Conservation (phyloP, 768 basidiomycete genomes). For the Chalciporus pseudorubinellus region DNA sequence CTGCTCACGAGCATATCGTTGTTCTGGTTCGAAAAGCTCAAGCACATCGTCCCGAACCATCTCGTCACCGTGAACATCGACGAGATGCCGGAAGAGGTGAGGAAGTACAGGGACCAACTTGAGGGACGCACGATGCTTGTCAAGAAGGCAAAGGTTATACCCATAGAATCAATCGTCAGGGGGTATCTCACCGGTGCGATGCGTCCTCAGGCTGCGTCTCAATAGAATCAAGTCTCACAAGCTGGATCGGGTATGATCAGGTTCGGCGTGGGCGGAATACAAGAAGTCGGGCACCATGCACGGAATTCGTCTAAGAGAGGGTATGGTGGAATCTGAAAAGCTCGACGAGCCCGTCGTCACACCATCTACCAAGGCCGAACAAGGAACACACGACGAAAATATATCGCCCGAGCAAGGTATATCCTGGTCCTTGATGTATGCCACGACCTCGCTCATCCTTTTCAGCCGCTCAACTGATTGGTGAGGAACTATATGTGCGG, state of each 20-base stretch:
- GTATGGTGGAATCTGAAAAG: constrained; percentile 81
- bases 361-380: constrained; percentile 95
- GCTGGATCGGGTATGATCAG: constrained; percentile 40
- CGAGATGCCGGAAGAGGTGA: constrained; percentile 80
- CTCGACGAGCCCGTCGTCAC: constrained; percentile 86
- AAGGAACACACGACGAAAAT: constrained; percentile 94
- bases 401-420: constrained; percentile 79
- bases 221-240: constrained; percentile 7
- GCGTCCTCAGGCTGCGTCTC: background rate
- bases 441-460: background rate
- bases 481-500: constrained; percentile 56
- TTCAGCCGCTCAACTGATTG: constrained; percentile 64
- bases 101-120: constrained; percentile 71
- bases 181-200: constrained; percentile 90
- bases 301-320: constrained; percentile 71
- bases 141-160: constrained; percentile 81
- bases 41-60: constrained; percentile 82
- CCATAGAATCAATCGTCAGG: constrained; percentile 92
- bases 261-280: constrained; percentile 96
- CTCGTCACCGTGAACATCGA: constrained; percentile 74
- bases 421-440: constrained; percentile 3
- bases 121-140: constrained; percentile 91
- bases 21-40: constrained; percentile 92
- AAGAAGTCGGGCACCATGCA: constrained; percentile 85
- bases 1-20: constrained; percentile 86